A percentile compares a stretch with the other conserved stretches of the same genome.
Evolutionary conservation across 2,329 filamentous ascomycete species (phyloP).

Genomic region (Cercospora beticola): DNA sequence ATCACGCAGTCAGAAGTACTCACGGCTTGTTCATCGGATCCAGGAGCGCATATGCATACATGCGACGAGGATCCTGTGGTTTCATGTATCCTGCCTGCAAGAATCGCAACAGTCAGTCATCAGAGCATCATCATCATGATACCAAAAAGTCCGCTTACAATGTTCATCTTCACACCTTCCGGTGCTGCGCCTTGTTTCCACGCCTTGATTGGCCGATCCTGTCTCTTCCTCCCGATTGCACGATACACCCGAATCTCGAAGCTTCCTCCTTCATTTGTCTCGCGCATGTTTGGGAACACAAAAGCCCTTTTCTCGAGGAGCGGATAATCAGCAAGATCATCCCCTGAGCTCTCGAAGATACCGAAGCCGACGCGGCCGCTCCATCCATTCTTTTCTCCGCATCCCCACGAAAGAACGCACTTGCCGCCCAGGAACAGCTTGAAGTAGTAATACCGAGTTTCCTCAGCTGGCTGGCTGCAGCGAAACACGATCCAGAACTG

Average conservation of each 20-base stretch:
- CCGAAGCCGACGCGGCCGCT: conserved; percentile 49
- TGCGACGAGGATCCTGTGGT: conserved; percentile 43
- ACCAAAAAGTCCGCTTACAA: not conserved
- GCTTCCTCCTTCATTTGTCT: conserved; percentile 27
- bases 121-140: not conserved
- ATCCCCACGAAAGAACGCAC: conserved; percentile 47
- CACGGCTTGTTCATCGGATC: conserved; percentile 49
- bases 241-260: conserved; percentile 47
- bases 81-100: conserved; percentile 35
- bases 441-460: conserved; percentile 43
- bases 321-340: conserved; percentile 34
- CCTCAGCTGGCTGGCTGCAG: conserved; percentile 25
- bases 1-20: not conserved
- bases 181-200: conserved; percentile 8
- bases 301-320: conserved; percentile 45
- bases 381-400: conserved; percentile 44
- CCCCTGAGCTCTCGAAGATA: conserved; percentile 39
- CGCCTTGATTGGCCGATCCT: conserved; percentile 29
- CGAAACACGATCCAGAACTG: conserved; percentile 48
- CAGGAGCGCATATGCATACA: conserved; percentile 52
- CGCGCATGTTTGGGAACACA: conserved; percentile 37
- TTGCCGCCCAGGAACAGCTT: conserved; percentile 46
- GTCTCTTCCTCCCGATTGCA: conserved; percentile 42
- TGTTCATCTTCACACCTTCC: conserved; percentile 32
- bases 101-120: not conserved